phyloP scores from a whole-genome alignment of 768 basidiomycete genomes.

The Panellus pusillus region DNA sequence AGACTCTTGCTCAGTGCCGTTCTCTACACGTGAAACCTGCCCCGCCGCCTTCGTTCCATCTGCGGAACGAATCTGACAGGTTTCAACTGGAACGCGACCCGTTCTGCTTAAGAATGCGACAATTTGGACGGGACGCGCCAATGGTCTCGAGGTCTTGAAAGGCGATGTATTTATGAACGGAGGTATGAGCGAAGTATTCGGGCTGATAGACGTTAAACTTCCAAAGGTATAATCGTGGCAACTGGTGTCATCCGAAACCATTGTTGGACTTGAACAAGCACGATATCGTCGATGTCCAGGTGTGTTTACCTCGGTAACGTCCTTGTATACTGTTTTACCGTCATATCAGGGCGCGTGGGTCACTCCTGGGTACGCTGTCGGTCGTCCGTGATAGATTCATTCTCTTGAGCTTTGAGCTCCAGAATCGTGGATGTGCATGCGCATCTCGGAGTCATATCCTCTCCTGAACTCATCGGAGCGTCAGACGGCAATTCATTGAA shows the following conservation, averaged over 20 bases:
- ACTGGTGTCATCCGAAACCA: constrained; percentile 46
- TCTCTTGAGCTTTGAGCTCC: not conserved
- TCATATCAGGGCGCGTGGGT: constrained; percentile 68
- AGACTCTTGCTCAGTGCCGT: constrained; percentile 53
- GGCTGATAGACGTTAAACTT: no score
- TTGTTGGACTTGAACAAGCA: constrained; percentile 10
- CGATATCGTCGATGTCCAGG: constrained; percentile 15
- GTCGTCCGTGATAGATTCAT: constrained; percentile 2
- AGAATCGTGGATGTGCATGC: constrained; percentile 51
- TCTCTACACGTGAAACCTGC: constrained; percentile 46
- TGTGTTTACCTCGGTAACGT: constrained; percentile 19
- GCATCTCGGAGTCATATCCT: constrained; percentile 45
- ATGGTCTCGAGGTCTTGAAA: constrained; percentile 54
- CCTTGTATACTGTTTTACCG: constrained; percentile 33
- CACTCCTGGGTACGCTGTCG: constrained; percentile 53
- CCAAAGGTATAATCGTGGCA: constrained; percentile 40
- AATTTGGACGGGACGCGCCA: constrained; percentile 56
- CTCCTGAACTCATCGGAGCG: constrained; percentile 32
- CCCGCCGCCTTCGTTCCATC: constrained; percentile 43
- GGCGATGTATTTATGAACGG: constrained; percentile 63
- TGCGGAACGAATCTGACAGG: constrained; percentile 54
- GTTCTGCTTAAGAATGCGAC: constrained; percentile 73
- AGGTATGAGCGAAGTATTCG: constrained; percentile 27
- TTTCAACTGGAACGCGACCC: constrained; percentile 60
- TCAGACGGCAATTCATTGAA: constrained; percentile 56